A percentile compares a stretch with the other conserved stretches of the same genome.
phyloP scores from a whole-genome alignment of 1,284 basidiomycete genomes.

The Leccinum pallidistipes region DNA sequence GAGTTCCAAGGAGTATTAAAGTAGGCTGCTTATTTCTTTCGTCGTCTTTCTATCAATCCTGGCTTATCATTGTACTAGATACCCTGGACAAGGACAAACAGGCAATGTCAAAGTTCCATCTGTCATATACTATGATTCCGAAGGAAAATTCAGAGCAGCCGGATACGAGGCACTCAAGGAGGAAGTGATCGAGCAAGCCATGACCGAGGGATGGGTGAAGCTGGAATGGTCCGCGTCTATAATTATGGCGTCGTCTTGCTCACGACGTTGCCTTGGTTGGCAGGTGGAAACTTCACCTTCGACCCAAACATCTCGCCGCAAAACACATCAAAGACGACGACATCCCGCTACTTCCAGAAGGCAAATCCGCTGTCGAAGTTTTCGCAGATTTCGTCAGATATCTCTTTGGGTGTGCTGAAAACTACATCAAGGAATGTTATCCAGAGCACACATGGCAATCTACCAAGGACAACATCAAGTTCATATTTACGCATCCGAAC shows the following conservation, averaged over 20 bases:
- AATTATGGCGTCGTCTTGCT: constrained; percentile 10
- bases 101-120: not conserved
- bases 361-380: constrained; percentile 44
- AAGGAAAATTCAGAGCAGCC: constrained; percentile 30
- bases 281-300: constrained; percentile 56
- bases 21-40: not conserved
- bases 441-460: constrained; percentile 20
- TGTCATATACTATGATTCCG: not conserved
- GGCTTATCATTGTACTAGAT: not conserved
- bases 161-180: constrained; percentile 44
- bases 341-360: constrained; percentile 44
- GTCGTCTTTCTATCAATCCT: not conserved
- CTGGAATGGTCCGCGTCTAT: constrained; percentile 46
- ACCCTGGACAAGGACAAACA: not conserved
- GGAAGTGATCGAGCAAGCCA: constrained; percentile 37
- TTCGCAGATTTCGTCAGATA: constrained; percentile 53
- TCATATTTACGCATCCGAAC: constrained; percentile 29
- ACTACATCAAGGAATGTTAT: constrained; percentile 48
- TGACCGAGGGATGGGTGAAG: constrained; percentile 41
- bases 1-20: not conserved
- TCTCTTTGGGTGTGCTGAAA: constrained; percentile 43
- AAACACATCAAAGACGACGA: constrained; percentile 23
- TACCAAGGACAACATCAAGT: constrained; percentile 25
- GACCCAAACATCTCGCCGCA: constrained; percentile 35
- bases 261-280: constrained; percentile 30